Evolutionary conservation across 2,329 filamentous ascomycete genomes (phyloP), one percentile per base, ranked within the genome.

Genomic region (Colletotrichum cuscutae): DNA sequence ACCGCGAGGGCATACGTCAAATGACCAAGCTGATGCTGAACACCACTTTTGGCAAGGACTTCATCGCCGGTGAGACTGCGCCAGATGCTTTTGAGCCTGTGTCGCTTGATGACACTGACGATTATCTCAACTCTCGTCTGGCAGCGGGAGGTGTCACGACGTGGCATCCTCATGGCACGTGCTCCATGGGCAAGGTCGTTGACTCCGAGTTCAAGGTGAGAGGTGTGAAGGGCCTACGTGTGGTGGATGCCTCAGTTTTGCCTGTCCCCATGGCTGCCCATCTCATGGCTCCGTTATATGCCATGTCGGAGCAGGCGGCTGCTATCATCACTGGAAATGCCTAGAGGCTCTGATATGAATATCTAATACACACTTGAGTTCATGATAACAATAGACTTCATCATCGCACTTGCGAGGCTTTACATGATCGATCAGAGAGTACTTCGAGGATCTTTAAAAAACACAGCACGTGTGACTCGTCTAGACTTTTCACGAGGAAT

Each of bases 261-360:
- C 13, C 78, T 82, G 22, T 78, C 81, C 49, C 82, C 80, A 4
- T 77, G 12, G 88, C 88, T 5, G 85, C 84, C 3, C 90, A 88
- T 76, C 84, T 86, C 35, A 83, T 85, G 7, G 78, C 87, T 1
- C 84, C 88, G 0, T 85, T 86, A 0, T 90, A 89, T 76, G 89
- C 90, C 78, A 81, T 90, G 37, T 85, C 84, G 9, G 89, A 91
- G 80, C 90, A 91, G 80, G 89, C 89, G 1, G 88, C 88, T 3
- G 89, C 89, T 77, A 86, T 86, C 24, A 90, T 91, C 8, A 58
- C 59, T 11, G 59, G 57, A 5, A 61, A 68, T 24, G 13, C 35
- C 12, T 37, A 37, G 35, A 37, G 2, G 13, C 35, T 15, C 15
- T 5, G 0, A 37, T 15, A 37, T 37, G 1, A 1, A 37, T 13